A percentile compares a stretch with the other conserved stretches of the same genome.
Conservation (phyloP, 2,329 filamentous ascomycete species). For the Trichoderma cornu-damae region DNA sequence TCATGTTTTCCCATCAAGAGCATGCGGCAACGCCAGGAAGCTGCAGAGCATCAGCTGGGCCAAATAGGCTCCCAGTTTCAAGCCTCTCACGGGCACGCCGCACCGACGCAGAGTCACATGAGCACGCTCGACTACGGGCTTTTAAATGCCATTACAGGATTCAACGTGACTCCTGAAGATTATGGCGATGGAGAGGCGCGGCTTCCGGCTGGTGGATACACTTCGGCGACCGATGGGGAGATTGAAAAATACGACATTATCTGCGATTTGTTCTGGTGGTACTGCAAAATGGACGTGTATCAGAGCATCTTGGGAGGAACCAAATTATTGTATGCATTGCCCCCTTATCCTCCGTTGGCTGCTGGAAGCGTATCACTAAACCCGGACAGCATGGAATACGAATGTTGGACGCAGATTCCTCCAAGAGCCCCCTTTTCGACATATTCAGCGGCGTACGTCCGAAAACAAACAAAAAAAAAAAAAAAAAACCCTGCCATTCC, state of each 20-base stretch:
- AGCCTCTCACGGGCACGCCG: slow-evolving; percentile 27
- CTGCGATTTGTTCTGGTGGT: slow-evolving; percentile 93
- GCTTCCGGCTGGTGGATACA: slow-evolving; percentile 23
- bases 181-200: slow-evolving; percentile 34
- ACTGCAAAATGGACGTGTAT: slow-evolving; percentile 87
- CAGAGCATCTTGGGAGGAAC: slow-evolving; percentile 87
- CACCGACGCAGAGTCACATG: not conserved
- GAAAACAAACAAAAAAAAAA: too few relatives aligned
- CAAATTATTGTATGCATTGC: slow-evolving; percentile 75
- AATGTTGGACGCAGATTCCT: slow-evolving; percentile 78
- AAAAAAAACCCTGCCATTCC: too few relatives aligned
- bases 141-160: slow-evolving; percentile 40
- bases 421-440: slow-evolving; percentile 76
- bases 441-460: slow-evolving; percentile 62
- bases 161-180: slow-evolving; percentile 34
- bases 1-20: slow-evolving; percentile 62
- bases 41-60: not conserved
- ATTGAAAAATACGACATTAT: slow-evolving; percentile 75
- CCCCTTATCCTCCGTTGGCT: not conserved
- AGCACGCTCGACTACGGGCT: slow-evolving; percentile 40
- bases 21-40: slow-evolving; percentile 24
- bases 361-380: slow-evolving; percentile 22
- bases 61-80: slow-evolving; percentile 2
- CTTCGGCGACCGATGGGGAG: slow-evolving; percentile 51
- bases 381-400: slow-evolving; percentile 64